Evolutionary conservation across 2,329 filamentous ascomycete genomes (phyloP).

Genomic region (Thelonectria discophora): DNA sequence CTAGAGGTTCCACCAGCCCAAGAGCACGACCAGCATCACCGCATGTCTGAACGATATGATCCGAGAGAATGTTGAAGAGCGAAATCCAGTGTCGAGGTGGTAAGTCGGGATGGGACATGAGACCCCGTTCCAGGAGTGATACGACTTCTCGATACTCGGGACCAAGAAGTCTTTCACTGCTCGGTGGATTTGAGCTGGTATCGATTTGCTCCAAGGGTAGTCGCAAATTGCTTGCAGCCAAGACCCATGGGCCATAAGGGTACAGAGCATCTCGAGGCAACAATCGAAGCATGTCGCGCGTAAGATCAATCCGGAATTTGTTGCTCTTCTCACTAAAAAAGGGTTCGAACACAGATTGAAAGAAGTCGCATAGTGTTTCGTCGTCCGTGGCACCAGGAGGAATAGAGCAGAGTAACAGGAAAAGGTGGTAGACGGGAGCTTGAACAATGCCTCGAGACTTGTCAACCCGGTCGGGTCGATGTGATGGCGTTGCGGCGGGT

Average conservation of each 20-base stretch:
- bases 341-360: constrained; percentile 63
- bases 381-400: constrained; percentile 59
- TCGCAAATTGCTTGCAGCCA: constrained; percentile 58
- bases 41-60: constrained; percentile 67
- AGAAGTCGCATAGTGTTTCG: constrained; percentile 55
- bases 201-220: constrained; percentile 50
- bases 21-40: constrained; percentile 74
- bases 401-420: constrained; percentile 65
- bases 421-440: constrained; percentile 72
- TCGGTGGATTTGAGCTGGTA: constrained; percentile 35
- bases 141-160: constrained; percentile 76
- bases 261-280: constrained; percentile 56
- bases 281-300: constrained; percentile 60
- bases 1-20: constrained; percentile 75
- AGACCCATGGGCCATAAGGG: constrained; percentile 61
- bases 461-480: constrained; percentile 62
- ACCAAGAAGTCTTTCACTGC: constrained; percentile 60
- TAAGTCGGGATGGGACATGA: constrained; percentile 59
- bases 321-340: constrained; percentile 63
- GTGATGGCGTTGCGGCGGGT: constrained; percentile 72
- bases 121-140: constrained; percentile 71
- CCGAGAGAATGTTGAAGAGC: constrained; percentile 66
- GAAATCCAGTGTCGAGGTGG: constrained; percentile 58
- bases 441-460: constrained; percentile 61
- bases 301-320: constrained; percentile 56